Evolutionary conservation across 495 filamentous ascomycete species (phyloP).

Genomic region (Penicillium bialowiezense): DNA sequence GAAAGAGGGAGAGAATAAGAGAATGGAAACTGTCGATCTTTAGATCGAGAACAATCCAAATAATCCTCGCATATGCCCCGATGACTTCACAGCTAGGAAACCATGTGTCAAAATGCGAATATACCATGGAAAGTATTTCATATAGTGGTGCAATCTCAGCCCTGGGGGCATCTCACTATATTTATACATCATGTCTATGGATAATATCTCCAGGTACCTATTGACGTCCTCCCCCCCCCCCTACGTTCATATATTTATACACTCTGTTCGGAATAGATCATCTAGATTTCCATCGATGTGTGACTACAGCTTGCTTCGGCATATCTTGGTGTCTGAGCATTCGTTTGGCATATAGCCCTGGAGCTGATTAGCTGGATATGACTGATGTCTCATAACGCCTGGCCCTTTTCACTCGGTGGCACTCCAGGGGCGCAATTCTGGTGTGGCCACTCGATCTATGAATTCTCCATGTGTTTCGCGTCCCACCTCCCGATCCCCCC

Average conservation of each 20-base stretch:
- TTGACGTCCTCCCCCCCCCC: no score
- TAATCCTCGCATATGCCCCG: not conserved
- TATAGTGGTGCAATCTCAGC: no score
- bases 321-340: not conserved
- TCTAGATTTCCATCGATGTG: no score
- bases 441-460: not conserved
- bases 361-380: not conserved
- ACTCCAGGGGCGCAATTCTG: not conserved
- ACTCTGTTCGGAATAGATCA: no score
- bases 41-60: slow-evolving; percentile 8
- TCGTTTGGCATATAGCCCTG: not conserved
- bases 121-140: no score
- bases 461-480: slow-evolving; percentile 7
- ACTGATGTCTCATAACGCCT: not conserved
- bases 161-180: no score
- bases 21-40: not conserved
- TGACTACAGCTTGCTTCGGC: no score
- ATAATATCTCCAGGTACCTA: no score
- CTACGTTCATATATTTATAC: no score
- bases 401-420: not conserved
- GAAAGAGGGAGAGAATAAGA: not conserved
- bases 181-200: no score
- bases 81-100: slow-evolving; percentile 8
- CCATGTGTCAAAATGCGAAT: not conserved
- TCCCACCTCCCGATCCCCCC: slow-evolving; percentile 1